Evolutionary conservation across 208 protist genomes (phyloP).

Genomic region (Lotmaria passim): DNA sequence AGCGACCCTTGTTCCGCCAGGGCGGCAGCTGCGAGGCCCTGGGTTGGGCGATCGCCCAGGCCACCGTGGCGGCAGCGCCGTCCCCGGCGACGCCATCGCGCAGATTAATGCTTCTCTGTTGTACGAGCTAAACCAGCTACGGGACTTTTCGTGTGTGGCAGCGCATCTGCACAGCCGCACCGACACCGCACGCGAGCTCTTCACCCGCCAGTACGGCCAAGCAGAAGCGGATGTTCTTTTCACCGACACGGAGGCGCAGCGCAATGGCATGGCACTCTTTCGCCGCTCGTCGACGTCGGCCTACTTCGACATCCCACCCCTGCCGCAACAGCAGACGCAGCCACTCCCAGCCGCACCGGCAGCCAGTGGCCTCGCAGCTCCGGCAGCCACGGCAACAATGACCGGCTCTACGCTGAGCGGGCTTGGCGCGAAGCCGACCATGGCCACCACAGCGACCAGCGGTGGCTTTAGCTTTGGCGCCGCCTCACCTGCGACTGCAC

Average conservation of each 20-base stretch:
- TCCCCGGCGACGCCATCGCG: constrained; percentile 41
- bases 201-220: constrained; percentile 70
- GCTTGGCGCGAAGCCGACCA: constrained; percentile 6
- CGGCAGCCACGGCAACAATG: background rate
- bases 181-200: constrained; percentile 56
- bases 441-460: constrained; percentile 1
- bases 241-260: constrained; percentile 38
- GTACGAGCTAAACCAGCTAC: constrained; percentile 68
- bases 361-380: constrained; percentile 1
- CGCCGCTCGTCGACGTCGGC: constrained; percentile 27
- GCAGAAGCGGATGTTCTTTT: constrained; percentile 75
- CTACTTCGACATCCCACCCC: constrained; percentile 39
- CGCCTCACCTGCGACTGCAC: constrained; percentile 14
- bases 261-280: constrained; percentile 29
- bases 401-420: background rate
- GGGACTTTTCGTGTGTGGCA: constrained; percentile 58
- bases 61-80: constrained; percentile 17
- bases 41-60: constrained; percentile 7
- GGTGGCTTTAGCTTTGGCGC: constrained; percentile 15
- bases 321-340: constrained; percentile 15
- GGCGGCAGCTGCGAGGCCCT: constrained; percentile 14
- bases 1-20: constrained; percentile 49
- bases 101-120: constrained; percentile 72
- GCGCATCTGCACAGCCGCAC: constrained; percentile 61
- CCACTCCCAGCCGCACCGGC: background rate